These are phyloP conservation scores for Sphagnum magellanicum DNA, from an alignment of 228 moss, liverwort and hornwort species.

Conservation along the genomic window DNA sequence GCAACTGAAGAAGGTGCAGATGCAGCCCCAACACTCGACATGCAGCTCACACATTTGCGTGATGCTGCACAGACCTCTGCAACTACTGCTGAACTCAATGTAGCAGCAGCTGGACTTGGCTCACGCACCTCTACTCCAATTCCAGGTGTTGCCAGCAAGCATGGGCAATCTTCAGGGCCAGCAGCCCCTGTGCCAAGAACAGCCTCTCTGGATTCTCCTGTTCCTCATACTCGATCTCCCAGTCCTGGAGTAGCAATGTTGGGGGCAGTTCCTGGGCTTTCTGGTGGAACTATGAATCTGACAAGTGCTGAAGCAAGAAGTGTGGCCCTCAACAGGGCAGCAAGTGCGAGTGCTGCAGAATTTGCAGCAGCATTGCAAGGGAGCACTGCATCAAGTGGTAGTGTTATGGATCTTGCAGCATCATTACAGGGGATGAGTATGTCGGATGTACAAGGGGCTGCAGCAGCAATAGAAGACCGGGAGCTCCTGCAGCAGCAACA, in stretches of 20 bases:
- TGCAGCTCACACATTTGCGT: conserved; percentile 76
- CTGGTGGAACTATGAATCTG: conserved; percentile 53
- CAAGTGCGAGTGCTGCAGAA: conserved; percentile 80
- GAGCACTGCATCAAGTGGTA: conserved; percentile 77
- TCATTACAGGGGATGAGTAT: conserved; percentile 21
- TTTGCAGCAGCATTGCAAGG: conserved; percentile 39
- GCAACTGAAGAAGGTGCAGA: conserved; percentile 72
- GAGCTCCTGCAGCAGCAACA: conserved; percentile 39
- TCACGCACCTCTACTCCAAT: conserved; percentile 87
- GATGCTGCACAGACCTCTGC: conserved; percentile 32
- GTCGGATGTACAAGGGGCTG: conserved; percentile 35
- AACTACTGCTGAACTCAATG: conserved; percentile 48
- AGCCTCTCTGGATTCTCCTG: conserved; percentile 52
- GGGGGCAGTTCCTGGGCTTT: conserved; percentile 49
- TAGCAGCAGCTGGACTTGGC: conserved; percentile 53
- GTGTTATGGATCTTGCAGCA: conserved; percentile 60
- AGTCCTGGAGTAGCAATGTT: conserved; percentile 66
- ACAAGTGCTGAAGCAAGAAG: conserved; percentile 35
- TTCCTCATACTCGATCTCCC: conserved; percentile 49
- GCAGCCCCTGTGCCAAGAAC: conserved; percentile 52
- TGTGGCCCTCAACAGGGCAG: conserved; percentile 57
- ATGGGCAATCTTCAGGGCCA: conserved; percentile 38
- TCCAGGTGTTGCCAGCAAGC: conserved; percentile 42
- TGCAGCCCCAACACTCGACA: conserved; percentile 41
- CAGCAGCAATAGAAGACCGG: conserved; percentile 25